phyloP scores from a whole-genome alignment of 768 basidiomycete species.

The Antrodiella citrinella region DNA sequence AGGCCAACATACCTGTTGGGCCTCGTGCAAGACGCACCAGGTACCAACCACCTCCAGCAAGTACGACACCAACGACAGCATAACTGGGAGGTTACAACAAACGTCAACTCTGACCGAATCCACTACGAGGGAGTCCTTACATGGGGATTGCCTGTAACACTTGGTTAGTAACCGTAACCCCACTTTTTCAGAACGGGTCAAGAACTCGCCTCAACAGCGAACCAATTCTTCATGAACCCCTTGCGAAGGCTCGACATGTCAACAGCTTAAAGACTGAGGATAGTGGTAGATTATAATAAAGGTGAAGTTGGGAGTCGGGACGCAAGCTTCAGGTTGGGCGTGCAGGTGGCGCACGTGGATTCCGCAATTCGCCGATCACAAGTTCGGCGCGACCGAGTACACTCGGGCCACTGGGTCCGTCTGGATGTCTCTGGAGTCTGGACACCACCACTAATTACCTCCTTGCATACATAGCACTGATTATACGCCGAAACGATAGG shows the following conservation, averaged over 20 bases:
- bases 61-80: slow-evolving; percentile 38
- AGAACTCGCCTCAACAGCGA: slow-evolving; percentile 57
- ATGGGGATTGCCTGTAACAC: slow-evolving; percentile 39
- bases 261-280: background rate
- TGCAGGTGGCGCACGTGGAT: background rate
- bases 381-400: background rate
- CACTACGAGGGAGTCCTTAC: slow-evolving; percentile 25
- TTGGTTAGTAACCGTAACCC: slow-evolving; percentile 2
- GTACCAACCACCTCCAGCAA: slow-evolving; percentile 36
- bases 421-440: background rate
- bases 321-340: background rate
- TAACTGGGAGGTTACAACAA: slow-evolving; percentile 30
- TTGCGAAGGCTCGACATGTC: slow-evolving; percentile 16
- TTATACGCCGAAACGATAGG: background rate
- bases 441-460: background rate
- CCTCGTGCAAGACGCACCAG: slow-evolving; percentile 35
- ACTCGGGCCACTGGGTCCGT: background rate
- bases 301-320: background rate
- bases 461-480: background rate
- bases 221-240: slow-evolving; percentile 57
- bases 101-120: background rate
- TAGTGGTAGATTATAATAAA: slow-evolving; percentile 5
- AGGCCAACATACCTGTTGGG: slow-evolving; percentile 26
- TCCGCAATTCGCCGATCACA: background rate
- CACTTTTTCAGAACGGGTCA: no score